phyloP scores from a whole-genome alignment of 176 grass and related monocot genomes.

The Pontederia paniculata region DNA sequence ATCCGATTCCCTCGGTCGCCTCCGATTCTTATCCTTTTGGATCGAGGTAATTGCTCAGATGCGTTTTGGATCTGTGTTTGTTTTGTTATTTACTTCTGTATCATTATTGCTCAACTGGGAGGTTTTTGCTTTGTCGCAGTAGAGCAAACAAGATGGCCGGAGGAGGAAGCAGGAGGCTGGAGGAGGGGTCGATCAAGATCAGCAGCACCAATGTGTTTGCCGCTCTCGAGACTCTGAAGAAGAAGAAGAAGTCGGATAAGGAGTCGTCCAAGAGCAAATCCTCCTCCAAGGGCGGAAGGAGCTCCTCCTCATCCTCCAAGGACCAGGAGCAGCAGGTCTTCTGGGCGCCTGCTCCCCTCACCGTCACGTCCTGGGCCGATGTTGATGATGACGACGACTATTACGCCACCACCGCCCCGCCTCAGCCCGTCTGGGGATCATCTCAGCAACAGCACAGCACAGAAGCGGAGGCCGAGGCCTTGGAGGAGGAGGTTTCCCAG shows the following conservation, averaged over 20 bases:
- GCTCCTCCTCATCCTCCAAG: too few relatives aligned
- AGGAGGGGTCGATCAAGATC: not conserved
- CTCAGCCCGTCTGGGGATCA: not conserved
- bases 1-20: too few relatives aligned
- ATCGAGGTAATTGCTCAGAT: too few relatives aligned
- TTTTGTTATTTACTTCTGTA: too few relatives aligned
- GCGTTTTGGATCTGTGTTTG: too few relatives aligned
- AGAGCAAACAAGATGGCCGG: not conserved
- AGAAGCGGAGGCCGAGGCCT: not conserved
- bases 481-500: too few relatives aligned
- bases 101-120: too few relatives aligned
- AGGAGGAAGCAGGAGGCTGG: not conserved
- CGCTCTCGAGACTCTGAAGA: not conserved
- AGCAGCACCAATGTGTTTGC: slow-evolving; percentile 1
- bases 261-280: not conserved
- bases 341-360: not conserved
- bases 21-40: too few relatives aligned
- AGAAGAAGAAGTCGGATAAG: slow-evolving; percentile 3
- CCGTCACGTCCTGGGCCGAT: not conserved
- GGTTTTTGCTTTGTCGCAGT: too few relatives aligned
- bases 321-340: slow-evolving; percentile 15
- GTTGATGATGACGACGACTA: not conserved
- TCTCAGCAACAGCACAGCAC: not conserved
- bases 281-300: too few relatives aligned
- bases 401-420: slow-evolving; percentile 1